Percentiles rank a stretch among this genome's conserved stretches.
Conservation (phyloP, 2,329 filamentous ascomycete genomes). For the Bipolaris gigantea region DNA sequence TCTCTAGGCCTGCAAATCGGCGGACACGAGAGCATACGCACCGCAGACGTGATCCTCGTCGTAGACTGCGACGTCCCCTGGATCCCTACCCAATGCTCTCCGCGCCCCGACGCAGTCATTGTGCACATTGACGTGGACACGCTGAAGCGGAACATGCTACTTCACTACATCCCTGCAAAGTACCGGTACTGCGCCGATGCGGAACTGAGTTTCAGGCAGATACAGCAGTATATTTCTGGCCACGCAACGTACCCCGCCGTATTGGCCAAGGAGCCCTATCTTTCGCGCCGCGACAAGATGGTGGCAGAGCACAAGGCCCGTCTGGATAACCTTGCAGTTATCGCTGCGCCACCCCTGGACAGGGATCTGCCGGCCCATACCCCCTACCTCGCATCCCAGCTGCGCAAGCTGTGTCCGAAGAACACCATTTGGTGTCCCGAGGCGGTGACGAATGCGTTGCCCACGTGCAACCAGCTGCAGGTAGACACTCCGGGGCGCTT, state of each 20-base stretch:
- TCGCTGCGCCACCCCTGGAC: background rate
- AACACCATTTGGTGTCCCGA: conserved; percentile 78
- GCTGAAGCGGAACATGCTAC: conserved; percentile 63
- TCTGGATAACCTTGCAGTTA: background rate
- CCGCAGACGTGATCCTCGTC: conserved; percentile 81
- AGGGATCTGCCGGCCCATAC: background rate
- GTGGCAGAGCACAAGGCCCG: background rate
- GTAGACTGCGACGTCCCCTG: conserved; percentile 90
- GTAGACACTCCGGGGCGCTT: conserved; percentile 69
- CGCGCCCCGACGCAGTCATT: conserved; percentile 59
- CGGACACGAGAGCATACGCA: conserved; percentile 69
- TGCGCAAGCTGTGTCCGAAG: conserved; percentile 60
- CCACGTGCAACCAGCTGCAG: conserved; percentile 66
- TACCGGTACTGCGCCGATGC: conserved; percentile 56
- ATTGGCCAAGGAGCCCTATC: background rate
- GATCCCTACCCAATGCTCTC: conserved; percentile 76
- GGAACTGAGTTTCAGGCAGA: conserved; percentile 44
- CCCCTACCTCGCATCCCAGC: conserved; percentile 55
- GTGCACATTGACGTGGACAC: conserved; percentile 69
- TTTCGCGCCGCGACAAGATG: background rate
- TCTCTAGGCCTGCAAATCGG: conserved; percentile 70
- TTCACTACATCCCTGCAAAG: conserved; percentile 60
- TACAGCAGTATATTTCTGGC: conserved; percentile 11
- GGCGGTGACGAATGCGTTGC: conserved; percentile 75
- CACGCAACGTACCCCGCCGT: background rate